Conservation (phyloP, 129 eudicot species). For the Ambrosia artemisiifolia region DNA sequence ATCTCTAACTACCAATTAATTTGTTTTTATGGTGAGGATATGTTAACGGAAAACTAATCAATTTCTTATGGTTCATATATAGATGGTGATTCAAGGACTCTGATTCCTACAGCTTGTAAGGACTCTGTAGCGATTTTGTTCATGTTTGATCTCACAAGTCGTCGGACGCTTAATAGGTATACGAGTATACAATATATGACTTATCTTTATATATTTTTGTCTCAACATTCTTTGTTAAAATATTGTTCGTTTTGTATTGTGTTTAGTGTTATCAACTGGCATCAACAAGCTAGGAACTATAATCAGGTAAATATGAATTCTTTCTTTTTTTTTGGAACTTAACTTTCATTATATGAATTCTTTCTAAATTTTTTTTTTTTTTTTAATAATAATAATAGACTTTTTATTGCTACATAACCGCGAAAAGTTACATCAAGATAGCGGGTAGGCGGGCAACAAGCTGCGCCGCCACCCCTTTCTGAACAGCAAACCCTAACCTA, state of each 20-base stretch:
- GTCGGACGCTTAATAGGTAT: constrained; percentile 70
- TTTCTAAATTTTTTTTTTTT: too few relatives aligned
- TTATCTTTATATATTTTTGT: background rate
- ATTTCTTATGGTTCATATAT: constrained; percentile 24
- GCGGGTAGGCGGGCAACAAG: too few relatives aligned
- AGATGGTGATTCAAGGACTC: constrained; percentile 35
- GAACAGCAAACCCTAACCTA: too few relatives aligned
- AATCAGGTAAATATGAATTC: constrained; percentile 61
- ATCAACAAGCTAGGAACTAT: constrained; percentile 68
- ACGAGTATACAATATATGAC: too few relatives aligned
- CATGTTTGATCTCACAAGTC: constrained; percentile 86
- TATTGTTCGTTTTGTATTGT: background rate
- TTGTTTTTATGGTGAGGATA: too few relatives aligned
- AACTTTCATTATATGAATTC: too few relatives aligned
- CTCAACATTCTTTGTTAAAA: background rate
- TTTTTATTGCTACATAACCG: too few relatives aligned
- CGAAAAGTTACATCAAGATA: too few relatives aligned
- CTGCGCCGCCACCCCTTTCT: too few relatives aligned
- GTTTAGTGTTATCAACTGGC: constrained; percentile 70
- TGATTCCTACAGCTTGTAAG: constrained; percentile 52
- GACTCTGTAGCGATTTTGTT: constrained; percentile 66
- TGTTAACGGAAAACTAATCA: background rate
- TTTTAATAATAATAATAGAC: too few relatives aligned
- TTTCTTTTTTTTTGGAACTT: too few relatives aligned
- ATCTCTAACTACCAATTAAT: background rate